A percentile compares a stretch with the other conserved stretches of the same genome.
Evolutionary conservation across 345 rosid genomes (phyloP).

Genomic region (Corymbia maculata): DNA sequence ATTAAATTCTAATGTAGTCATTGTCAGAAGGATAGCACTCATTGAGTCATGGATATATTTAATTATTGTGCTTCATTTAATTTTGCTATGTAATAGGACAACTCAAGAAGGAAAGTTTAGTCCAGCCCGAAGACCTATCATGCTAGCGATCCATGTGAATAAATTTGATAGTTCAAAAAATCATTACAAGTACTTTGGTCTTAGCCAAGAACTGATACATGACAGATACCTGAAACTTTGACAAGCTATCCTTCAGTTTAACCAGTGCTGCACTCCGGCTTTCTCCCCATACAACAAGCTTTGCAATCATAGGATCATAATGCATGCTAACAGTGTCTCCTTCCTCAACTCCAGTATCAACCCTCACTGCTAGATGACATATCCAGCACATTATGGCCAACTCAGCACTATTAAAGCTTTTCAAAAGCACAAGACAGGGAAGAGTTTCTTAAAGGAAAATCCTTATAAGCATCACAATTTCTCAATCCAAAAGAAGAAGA

Average conservation of each 20-base stretch:
- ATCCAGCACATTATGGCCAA: not conserved
- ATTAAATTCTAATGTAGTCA: not conserved
- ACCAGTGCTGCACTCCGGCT: constrained; percentile 72
- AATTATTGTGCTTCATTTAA: not conserved
- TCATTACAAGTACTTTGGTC: not conserved
- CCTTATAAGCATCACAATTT: not conserved
- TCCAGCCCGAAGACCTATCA: not conserved
- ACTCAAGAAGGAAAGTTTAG: not conserved
- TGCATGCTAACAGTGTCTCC: constrained; percentile 97
- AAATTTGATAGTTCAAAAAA: not conserved
- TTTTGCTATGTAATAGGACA: not conserved
- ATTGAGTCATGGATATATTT: not conserved
- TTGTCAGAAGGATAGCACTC: not conserved
- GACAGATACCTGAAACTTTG: constrained; percentile 69
- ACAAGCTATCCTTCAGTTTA: constrained; percentile 79
- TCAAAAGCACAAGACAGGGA: not conserved
- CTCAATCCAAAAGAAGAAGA: not conserved
- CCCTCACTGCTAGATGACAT: constrained; percentile 43
- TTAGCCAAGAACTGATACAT: not conserved
- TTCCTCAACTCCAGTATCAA: constrained; percentile 91
- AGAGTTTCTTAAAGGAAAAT: not conserved
- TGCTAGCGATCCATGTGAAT: not conserved
- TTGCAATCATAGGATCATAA: constrained; percentile 99
- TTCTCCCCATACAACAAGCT: constrained; percentile 93
- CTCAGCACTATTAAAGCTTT: not conserved